phyloP scores from a whole-genome alignment of 2,329 filamentous ascomycete genomes.

The Penicillium paneum region DNA sequence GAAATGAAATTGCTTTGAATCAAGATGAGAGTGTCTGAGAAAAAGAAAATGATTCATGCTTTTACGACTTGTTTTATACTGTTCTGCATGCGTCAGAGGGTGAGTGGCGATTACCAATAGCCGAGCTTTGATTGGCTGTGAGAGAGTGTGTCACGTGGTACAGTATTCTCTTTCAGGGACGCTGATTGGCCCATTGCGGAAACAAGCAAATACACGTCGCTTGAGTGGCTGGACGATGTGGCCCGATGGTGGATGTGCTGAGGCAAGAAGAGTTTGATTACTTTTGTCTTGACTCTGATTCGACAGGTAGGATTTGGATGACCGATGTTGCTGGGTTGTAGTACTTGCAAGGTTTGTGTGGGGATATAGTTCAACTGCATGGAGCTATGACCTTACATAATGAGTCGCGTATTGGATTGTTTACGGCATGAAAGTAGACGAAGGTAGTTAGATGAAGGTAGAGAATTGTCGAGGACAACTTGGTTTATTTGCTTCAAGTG shows the following conservation, averaged over 20 bases:
- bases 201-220: background rate
- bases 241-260: background rate
- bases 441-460: background rate
- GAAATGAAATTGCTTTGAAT: background rate
- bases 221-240: background rate
- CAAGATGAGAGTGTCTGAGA: background rate
- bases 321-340: background rate
- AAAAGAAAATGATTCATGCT: background rate
- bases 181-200: constrained; percentile 13
- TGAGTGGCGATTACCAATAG: constrained; percentile 26
- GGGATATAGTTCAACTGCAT: constrained; percentile 1
- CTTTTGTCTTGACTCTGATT: constrained; percentile 14
- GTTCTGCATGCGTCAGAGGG: constrained; percentile 17
- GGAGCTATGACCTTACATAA: background rate
- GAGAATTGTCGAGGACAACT: background rate
- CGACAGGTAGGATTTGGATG: background rate
- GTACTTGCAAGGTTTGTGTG: background rate
- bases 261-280: constrained; percentile 5
- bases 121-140: constrained; percentile 24
- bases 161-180: background rate
- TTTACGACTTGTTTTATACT: constrained; percentile 14
- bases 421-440: background rate
- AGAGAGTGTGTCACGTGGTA: background rate
- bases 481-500: background rate
- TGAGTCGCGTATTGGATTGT: background rate